Evolutionary conservation across 2,329 filamentous ascomycete species (phyloP), one percentile per base, ranked within the genome.

Genomic region (Botrytis squamosa): DNA sequence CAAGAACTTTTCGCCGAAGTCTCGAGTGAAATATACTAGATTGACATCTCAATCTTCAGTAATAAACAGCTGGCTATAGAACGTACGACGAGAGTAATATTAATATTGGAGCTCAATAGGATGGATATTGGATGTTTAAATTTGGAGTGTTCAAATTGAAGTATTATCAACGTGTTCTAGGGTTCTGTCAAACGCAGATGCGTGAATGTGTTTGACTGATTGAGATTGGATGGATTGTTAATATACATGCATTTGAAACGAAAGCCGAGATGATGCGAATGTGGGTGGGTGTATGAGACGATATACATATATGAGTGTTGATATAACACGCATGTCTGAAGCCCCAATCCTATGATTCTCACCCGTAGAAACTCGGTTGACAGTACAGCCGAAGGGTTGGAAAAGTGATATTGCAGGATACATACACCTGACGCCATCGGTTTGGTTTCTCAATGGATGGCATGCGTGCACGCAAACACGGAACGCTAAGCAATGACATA

Each of bases 11-110:
- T 29, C 16, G n/a, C 25, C 14, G n/a, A 42, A 57, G 10, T 42
- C 12, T 8, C 3, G 10, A 33, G n/a, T 55, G 16, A 25, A n/a
- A 55, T 40, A 22, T 6, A 20, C 0, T 2, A 3, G 6, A 3
- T 16, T 7, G 4, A 18, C n/a, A 25, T 22, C 25, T 40, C 9
- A 9, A 3, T 42, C 65, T 55, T 9, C 16, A 20, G 22, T 22
- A 33, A 33, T 55, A 25, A 33, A 49, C 4, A 38, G 20, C n/a
- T 14, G 36, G 9, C 25, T 38, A 20, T 8, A 36, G 16, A 25
- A 16, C 7, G 25, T 66, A 18, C 29, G 29, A 25, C 20, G 22
- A 52, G 16, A 14, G 25, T 18, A 6, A 29, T 6, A 52, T 36
- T 52, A 14, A 52, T n/a, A 1, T n/a, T 66, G 1, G 9, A 9